Evolutionary conservation across 192 early-diverging fungal genomes (phyloP).

Genomic region (Mortierella hygrophila): DNA sequence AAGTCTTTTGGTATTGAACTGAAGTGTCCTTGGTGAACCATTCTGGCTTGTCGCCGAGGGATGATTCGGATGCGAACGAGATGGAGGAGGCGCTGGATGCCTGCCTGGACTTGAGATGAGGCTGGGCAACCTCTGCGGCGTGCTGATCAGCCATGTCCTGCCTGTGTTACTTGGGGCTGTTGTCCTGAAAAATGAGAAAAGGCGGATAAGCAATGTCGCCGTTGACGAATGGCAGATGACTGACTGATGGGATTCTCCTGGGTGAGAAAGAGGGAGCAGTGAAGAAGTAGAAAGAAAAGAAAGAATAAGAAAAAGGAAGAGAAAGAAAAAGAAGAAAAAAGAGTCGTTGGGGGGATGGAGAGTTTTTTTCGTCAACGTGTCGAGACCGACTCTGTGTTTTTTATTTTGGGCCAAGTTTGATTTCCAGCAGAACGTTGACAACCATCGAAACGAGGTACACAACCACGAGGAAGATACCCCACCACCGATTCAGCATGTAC

Average conservation of each 20-base stretch:
- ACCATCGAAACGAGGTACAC: slow-evolving; percentile 75
- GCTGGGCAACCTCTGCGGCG: not conserved
- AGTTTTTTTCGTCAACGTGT: not conserved
- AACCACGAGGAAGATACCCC: slow-evolving; percentile 67
- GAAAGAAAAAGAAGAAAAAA: slow-evolving; percentile 5
- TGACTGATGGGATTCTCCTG: slow-evolving; percentile 1
- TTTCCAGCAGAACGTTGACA: slow-evolving; percentile 72
- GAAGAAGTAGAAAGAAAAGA: not conserved
- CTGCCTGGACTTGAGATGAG: slow-evolving; percentile 31
- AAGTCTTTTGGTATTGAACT: slow-evolving; percentile 47
- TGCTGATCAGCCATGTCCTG: not conserved
- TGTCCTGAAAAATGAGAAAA: not conserved
- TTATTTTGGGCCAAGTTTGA: slow-evolving; percentile 5
- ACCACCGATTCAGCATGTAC: slow-evolving; percentile 71
- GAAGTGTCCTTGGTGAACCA: slow-evolving; percentile 52
- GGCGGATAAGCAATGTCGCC: not conserved
- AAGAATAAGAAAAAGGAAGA: not conserved
- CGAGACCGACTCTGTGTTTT: not conserved
- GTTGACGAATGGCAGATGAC: not conserved
- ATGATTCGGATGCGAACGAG: slow-evolving; percentile 37
- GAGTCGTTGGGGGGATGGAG: not conserved
- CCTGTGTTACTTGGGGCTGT: slow-evolving; percentile 11
- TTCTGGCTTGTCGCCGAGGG: slow-evolving; percentile 37
- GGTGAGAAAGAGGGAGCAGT: not conserved
- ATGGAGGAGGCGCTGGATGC: slow-evolving; percentile 33